These are phyloP conservation scores for Blastobotrys proliferans DNA, from an alignment of 1,139 yeast genomes.

Conservation along the genomic window DNA sequence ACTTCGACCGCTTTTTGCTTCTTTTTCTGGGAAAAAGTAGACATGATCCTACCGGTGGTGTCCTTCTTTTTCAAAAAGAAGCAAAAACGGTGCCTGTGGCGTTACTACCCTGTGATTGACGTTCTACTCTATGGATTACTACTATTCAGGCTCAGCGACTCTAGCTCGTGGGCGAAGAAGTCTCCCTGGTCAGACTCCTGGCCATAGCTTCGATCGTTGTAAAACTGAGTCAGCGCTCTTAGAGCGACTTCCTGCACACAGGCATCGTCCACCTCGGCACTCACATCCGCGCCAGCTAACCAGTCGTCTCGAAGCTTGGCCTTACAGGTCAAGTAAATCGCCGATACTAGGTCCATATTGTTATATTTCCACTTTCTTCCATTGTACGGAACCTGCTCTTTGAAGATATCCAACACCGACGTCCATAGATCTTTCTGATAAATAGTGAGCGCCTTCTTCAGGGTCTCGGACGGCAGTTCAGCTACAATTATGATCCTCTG, in stretches of 20 bases:
- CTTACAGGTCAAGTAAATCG: conserved; percentile 73
- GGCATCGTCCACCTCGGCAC: conserved; percentile 70
- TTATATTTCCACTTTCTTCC: conserved; percentile 92
- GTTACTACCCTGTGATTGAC: too few species aligned
- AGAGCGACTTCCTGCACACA: conserved; percentile 84
- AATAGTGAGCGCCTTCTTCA: conserved; percentile 39
- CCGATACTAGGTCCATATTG: conserved; percentile 90
- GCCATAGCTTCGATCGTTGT: conserved; percentile 51
- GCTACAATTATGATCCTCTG: conserved; percentile 41
- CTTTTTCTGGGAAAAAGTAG: too few species aligned
- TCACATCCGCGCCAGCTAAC: conserved; percentile 81
- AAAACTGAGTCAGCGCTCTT: conserved; percentile 73
- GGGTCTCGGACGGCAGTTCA: conserved; percentile 41
- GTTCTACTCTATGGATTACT: background rate
- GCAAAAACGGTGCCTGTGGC: too few species aligned
- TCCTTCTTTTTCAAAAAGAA: too few species aligned
- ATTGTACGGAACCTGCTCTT: conserved; percentile 81
- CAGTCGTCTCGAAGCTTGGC: conserved; percentile 77
- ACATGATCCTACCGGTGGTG: too few species aligned
- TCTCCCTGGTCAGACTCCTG: conserved; percentile 40
- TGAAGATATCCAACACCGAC: conserved; percentile 66
- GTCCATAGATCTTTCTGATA: conserved; percentile 61
- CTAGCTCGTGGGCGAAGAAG: conserved; percentile 42
- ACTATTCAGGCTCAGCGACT: conserved; percentile 18
- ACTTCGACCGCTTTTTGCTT: too few species aligned